phyloP scores from a whole-genome alignment of 2,329 filamentous ascomycete genomes.

The Phyllosticta citrichinensis region DNA sequence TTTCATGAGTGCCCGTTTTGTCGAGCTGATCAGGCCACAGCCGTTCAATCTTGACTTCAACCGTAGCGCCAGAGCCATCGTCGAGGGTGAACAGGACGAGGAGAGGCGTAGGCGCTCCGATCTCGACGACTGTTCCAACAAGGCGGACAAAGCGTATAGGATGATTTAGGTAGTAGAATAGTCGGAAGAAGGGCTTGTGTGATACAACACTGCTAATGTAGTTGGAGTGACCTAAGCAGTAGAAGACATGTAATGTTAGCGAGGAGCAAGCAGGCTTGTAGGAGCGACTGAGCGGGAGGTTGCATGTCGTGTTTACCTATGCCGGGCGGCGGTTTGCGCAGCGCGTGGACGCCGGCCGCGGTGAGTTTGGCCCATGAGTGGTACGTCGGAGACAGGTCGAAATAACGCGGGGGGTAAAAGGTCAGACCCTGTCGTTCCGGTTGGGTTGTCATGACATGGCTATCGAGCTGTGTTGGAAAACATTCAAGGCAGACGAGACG shows the following conservation, averaged over 20 bases:
- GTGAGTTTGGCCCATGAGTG: slow-evolving; percentile 54
- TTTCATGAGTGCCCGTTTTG: slow-evolving; percentile 11
- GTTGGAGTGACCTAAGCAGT: background rate
- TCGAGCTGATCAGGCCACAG: slow-evolving; percentile 19
- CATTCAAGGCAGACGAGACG: background rate
- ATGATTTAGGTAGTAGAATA: slow-evolving; percentile 45
- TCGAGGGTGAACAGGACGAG: slow-evolving; percentile 46
- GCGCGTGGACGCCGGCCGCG: slow-evolving; percentile 43
- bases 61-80: slow-evolving; percentile 49
- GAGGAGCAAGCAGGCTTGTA: background rate
- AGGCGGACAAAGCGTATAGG: slow-evolving; percentile 39
- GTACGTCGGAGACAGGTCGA: slow-evolving; percentile 50
- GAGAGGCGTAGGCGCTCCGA: slow-evolving; percentile 30
- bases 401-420: slow-evolving; percentile 51
- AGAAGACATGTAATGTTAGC: background rate
- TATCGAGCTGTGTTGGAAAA: background rate
- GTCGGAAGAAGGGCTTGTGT: background rate
- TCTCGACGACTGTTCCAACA: slow-evolving; percentile 35
- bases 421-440: slow-evolving; percentile 14
- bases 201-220: background rate
- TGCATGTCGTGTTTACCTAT: slow-evolving; percentile 30
- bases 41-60: slow-evolving; percentile 45
- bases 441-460: slow-evolving; percentile 28
- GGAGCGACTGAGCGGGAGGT: background rate
- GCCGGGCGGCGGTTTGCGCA: slow-evolving; percentile 34